Percentiles rank a stretch among this genome's conserved stretches.
Evolutionary conservation across 2,329 filamentous ascomycete genomes (phyloP).

Genomic region (Lasiodiplodia sp.): DNA sequence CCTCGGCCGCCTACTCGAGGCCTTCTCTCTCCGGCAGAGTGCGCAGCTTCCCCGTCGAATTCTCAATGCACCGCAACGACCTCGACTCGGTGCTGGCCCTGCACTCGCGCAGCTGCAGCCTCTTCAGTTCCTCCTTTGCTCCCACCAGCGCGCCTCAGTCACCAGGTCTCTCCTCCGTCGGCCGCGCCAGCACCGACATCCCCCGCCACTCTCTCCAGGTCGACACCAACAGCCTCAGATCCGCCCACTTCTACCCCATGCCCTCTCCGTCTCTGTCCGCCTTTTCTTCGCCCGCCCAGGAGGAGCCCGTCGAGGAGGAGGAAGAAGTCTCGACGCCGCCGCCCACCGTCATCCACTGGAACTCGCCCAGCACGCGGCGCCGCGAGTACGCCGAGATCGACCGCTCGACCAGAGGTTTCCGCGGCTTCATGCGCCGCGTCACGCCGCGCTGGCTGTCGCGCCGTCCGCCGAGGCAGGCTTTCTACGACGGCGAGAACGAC

Average conservation of each 20-base stretch:
- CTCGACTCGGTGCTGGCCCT: constrained; percentile 49
- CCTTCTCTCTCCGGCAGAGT: constrained; percentile 25
- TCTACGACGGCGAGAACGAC: constrained; percentile 41
- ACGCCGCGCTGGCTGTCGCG: constrained; percentile 44
- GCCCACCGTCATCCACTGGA: constrained; percentile 48
- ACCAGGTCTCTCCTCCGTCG: constrained; percentile 11
- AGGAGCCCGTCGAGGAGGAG: background rate
- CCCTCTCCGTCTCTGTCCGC: constrained; percentile 14
- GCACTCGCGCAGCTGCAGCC: constrained; percentile 48
- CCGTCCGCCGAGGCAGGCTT: constrained; percentile 37
- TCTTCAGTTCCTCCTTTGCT: constrained; percentile 31
- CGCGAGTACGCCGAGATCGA: constrained; percentile 49
- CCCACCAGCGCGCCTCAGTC: constrained; percentile 25
- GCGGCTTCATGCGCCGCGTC: constrained; percentile 42
- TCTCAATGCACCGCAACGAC: constrained; percentile 39
- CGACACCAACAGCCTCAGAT: constrained; percentile 5
- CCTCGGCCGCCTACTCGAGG: constrained; percentile 4
- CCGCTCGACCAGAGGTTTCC: constrained; percentile 45
- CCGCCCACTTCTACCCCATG: background rate
- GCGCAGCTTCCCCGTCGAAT: constrained; percentile 44
- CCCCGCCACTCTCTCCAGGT: background rate
- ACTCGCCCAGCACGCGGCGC: constrained; percentile 43
- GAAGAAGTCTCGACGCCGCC: constrained; percentile 29
- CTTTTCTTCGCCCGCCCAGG: constrained; percentile 2
- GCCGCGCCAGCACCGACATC: constrained; percentile 25